Base-by-base conservation (phyloP, 2,329 filamentous ascomycete genomes). In the Xylariaceae sp. region DNA sequence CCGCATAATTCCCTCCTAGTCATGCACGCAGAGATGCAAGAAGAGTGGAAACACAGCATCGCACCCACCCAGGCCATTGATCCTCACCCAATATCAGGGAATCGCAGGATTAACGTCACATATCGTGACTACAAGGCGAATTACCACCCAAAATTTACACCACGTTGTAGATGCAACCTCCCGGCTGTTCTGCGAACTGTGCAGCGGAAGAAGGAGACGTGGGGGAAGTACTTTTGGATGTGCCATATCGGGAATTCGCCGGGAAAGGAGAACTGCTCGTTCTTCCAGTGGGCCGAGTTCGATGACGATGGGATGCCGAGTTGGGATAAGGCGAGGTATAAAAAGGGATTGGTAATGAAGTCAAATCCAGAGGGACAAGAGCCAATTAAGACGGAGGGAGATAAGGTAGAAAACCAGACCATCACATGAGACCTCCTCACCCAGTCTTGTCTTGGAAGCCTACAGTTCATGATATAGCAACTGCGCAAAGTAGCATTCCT, bases 1-100 rank as follows among this genome's bases (percentile, higher is more conserved):
- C 92, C 92, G 0, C 94, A 97, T 68, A 97, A 97, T 67, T 95
- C 89, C 0, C 78, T 97, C 0, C 77, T 99, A 0, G 77, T 97
- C 10, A 97, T 99, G 94, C 91, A 97, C 63, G 91, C 92, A 1
- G 90, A 95, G 65, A 97, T 96, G 89, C 92, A 97, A 64, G 92
- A 97, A 64, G 86, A 88, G 64, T 97, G 90, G 90, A 97, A 96
- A 67, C 94, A 99, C 67, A 81, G 82, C 57, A 87, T 99, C 39
- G 76, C 83, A 0, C 87, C 90, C 0, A 85, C 87, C 0, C 75
- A 78, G 43, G 82, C 85, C 4, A 87, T 97, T 51, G 86, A 90
- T 53, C 89, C 90, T 1, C 94, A 99, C 66, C 89, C 91, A 0
- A 66, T 96, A 1, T 80, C 91, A 0, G 86, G 86, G 1, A 90